Base-by-base conservation (phyloP, 192 early-diverging fungal species). In the Rhizoclosmatium globosum region DNA sequence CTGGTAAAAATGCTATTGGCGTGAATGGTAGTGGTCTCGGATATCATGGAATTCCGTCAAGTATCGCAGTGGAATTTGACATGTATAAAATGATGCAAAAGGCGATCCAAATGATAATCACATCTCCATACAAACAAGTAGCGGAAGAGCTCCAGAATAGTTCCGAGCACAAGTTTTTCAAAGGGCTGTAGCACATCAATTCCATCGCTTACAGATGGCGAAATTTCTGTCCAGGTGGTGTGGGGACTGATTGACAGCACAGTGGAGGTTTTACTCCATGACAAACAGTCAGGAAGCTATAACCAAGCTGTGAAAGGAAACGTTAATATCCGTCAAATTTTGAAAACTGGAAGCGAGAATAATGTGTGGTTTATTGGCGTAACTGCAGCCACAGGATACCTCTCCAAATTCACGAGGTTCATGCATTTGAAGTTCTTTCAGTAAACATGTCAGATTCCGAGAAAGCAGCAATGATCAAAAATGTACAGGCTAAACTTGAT, bases 51-150 rank as follows among this genome's bases (percentile, higher is more conserved):
- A 67, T 76, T 21, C 2, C 6, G 60, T 17, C 11, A 1, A 68
- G 48, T 46, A 39, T 76, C 42, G 74, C 74, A 38, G 48, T 76
- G 19, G 74, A 76, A 56, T 76, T 76, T 42, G 74, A 76, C 66
- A 68, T 42, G 11, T 76, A 76, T 0, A 46, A 42, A 42, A 47
- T 9, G 74, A 76, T 57, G 39, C 74, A 7, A 71, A 64, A n/a
- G 23, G 13, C 11, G 74, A 76, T 46, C 74, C 74, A 7, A 64
- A 76, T 44, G 74, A 19, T n/a, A 76, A 76, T 57, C 74, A 76
- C 61, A 47, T 76, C n/a, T 71, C 66, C 53, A 44, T 71, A 13
- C 70, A 71, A 31, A 71, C 70, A 2, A 9, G 48, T 50, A 48
- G 70, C 11, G 4, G 21, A 6, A 0, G 31, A 31, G 21, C 7